A percentile compares a stretch with the other conserved stretches of the same genome.
Conservation (phyloP, 805 yeast species). For the Wickerhamomyces silvicola region DNA sequence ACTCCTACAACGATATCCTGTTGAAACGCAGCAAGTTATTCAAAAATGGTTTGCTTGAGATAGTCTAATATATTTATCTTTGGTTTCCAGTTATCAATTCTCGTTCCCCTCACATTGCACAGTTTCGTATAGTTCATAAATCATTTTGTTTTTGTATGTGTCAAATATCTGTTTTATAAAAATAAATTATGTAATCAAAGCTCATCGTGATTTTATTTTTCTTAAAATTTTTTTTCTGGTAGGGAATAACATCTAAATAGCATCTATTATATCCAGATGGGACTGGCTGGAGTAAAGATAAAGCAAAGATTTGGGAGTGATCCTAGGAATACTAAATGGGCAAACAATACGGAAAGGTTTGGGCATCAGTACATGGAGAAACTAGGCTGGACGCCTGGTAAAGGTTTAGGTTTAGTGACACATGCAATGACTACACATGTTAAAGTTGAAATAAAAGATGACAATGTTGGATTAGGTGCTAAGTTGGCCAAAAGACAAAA, state of each 20-base stretch:
- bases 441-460: constrained; percentile 75
- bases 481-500: constrained; percentile 50
- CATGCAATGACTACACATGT: constrained; percentile 76
- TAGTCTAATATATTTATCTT: too few species aligned
- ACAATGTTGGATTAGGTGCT: constrained; percentile 88
- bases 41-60: constrained; percentile 55
- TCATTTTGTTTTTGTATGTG: too few species aligned
- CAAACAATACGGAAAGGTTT: constrained; percentile 74
- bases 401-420: constrained; percentile 69
- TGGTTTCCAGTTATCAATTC: neutral
- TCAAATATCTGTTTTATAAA: too few species aligned
- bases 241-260: too few species aligned
- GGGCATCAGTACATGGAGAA: constrained; percentile 82
- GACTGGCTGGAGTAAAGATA: constrained; percentile 71
- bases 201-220: constrained; percentile 6
- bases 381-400: constrained; percentile 91
- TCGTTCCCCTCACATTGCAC: neutral
- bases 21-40: constrained; percentile 52
- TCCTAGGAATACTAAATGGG: constrained; percentile 94
- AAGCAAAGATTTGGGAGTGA: constrained; percentile 86
- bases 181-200: too few species aligned
- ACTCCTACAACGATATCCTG: constrained; percentile 55
- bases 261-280: constrained; percentile 59
- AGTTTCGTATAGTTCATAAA: too few species aligned
- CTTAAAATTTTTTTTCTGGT: too few species aligned